A percentile compares a stretch with the other conserved stretches of the same genome.
These are phyloP conservation scores for Neurospora terricola DNA, from an alignment of 495 filamentous ascomycete species.

Conservation along the genomic window DNA sequence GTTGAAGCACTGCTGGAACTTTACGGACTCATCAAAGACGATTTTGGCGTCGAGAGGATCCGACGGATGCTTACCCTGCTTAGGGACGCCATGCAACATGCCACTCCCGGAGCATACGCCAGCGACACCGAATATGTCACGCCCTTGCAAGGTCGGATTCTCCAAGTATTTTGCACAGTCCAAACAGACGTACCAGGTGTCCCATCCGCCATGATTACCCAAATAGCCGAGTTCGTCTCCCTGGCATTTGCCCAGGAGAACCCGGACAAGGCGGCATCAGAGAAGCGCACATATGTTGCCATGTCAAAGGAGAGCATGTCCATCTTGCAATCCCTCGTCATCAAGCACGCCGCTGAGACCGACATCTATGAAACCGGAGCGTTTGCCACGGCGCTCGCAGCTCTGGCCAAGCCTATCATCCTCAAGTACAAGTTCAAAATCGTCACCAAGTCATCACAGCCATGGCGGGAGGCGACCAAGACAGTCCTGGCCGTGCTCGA, in stretches of 20 bases:
- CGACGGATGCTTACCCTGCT: constrained; percentile 54
- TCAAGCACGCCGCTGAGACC: constrained; percentile 48
- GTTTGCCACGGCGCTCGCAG: constrained; percentile 47
- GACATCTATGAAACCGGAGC: constrained; percentile 59
- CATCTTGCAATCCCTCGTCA: constrained; percentile 53
- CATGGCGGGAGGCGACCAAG: constrained; percentile 74
- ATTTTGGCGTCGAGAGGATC: constrained; percentile 50
- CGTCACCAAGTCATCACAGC: constrained; percentile 44
- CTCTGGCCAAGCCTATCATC: constrained; percentile 55
- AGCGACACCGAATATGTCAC: constrained; percentile 80
- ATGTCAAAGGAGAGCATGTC: constrained; percentile 70
- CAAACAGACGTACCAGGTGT: constrained; percentile 57
- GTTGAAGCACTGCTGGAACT: constrained; percentile 66
- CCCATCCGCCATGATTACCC: constrained; percentile 55
- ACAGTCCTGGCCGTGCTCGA: constrained; percentile 59
- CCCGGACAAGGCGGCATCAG: constrained; percentile 19
- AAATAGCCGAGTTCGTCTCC: constrained; percentile 57
- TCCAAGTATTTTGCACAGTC: constrained; percentile 62
- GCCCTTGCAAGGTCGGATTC: constrained; percentile 61
- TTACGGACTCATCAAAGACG: constrained; percentile 63
- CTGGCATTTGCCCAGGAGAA: constrained; percentile 48
- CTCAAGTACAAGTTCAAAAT: constrained; percentile 65
- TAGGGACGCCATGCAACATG: constrained; percentile 40
- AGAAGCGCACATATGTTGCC: constrained; percentile 69
- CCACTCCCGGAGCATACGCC: constrained; percentile 66